A percentile compares a stretch with the other conserved stretches of the same genome.
phyloP scores from a whole-genome alignment of 2,329 filamentous ascomycete genomes.

The Ilyonectria destructans region DNA sequence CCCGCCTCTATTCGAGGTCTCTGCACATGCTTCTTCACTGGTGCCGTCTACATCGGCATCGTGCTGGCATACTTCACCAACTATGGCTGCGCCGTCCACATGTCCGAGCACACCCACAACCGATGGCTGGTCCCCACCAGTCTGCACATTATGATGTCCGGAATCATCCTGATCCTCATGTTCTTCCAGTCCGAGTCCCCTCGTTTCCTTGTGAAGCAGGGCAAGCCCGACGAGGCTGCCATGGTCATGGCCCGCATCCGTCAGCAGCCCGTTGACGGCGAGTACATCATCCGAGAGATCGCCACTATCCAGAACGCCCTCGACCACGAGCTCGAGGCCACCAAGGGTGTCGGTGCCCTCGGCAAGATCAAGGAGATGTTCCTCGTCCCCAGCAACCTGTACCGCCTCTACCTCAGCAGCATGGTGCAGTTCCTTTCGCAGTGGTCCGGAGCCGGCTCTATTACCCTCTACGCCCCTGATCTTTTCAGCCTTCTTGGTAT shows the following conservation, averaged over 20 bases:
- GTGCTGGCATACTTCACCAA: conserved; percentile 86
- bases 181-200: conserved; percentile 81
- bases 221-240: conserved; percentile 72
- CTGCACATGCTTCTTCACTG: conserved; percentile 74
- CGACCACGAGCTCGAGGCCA: conserved; percentile 81
- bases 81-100: conserved; percentile 71
- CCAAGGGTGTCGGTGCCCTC: conserved; percentile 74
- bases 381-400: conserved; percentile 77
- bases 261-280: conserved; percentile 71
- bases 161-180: conserved; percentile 79
- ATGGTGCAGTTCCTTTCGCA: conserved; percentile 82
- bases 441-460: conserved; percentile 81
- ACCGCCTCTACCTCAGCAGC: conserved; percentile 79
- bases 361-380: conserved; percentile 81
- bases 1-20: conserved; percentile 80
- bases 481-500: conserved; percentile 83
- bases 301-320: conserved; percentile 76
- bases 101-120: conserved; percentile 62
- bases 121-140: conserved; percentile 80
- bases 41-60: conserved; percentile 81
- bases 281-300: conserved; percentile 75
- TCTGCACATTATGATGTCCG: conserved; percentile 84
- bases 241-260: conserved; percentile 72
- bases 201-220: conserved; percentile 78
- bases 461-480: conserved; percentile 84